Conservation (phyloP, 192 early-diverging fungal genomes). For the Entomortierella beljakovae region DNA sequence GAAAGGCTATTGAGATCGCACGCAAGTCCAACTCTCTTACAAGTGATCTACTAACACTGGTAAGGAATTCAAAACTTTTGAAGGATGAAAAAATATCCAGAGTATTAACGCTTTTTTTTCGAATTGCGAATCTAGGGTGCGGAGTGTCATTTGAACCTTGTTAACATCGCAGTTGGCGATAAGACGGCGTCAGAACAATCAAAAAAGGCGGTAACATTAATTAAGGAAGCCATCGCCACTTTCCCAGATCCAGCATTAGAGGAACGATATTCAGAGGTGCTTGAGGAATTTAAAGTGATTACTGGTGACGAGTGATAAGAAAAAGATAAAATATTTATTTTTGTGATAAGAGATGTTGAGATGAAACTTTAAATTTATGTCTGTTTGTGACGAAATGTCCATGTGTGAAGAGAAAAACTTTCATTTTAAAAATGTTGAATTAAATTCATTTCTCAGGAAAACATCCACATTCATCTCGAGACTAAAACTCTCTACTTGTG, state of each 20-base stretch:
- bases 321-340: background rate
- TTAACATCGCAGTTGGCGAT: constrained; percentile 52
- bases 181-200: constrained; percentile 46
- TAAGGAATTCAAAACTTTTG: background rate
- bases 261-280: constrained; percentile 45
- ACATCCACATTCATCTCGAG: too few species aligned
- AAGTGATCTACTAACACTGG: constrained; percentile 47
- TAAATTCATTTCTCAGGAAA: too few species aligned
- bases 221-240: constrained; percentile 43
- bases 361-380: constrained; percentile 1
- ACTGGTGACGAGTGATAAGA: constrained; percentile 12
- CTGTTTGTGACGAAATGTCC: too few species aligned
- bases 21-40: constrained; percentile 28
- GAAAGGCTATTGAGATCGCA: constrained; percentile 38
- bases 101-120: too few species aligned
- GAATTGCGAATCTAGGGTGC: too few species aligned
- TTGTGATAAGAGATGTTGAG: background rate
- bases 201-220: constrained; percentile 35
- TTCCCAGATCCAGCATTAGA: constrained; percentile 48
- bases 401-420: too few species aligned
- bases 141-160: constrained; percentile 49
- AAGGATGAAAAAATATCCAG: too few species aligned
- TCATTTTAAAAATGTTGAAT: too few species aligned
- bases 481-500: too few species aligned
- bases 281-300: constrained; percentile 49